A percentile compares a stretch with the other conserved stretches of the same genome.
These are phyloP conservation scores for Neoboletus magnificus DNA, from an alignment of 768 basidiomycete genomes.

Conservation along the genomic window DNA sequence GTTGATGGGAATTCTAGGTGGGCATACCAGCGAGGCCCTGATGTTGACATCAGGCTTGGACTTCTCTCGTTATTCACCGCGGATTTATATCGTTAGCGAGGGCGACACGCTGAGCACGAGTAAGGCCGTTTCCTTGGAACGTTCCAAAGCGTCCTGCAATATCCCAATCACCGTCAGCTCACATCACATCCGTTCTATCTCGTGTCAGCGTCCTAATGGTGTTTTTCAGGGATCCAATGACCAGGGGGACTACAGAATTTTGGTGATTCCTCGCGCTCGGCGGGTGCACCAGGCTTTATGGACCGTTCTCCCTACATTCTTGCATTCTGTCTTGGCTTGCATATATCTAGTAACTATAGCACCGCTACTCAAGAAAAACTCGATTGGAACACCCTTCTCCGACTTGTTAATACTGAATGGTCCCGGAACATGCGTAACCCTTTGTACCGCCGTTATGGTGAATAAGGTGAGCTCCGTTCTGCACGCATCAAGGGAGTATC, in stretches of 20 bases:
- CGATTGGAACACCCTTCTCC: conserved; percentile 39
- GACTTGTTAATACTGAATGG: conserved; percentile 90
- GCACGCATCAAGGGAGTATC: neutral
- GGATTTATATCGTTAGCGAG: conserved; percentile 79
- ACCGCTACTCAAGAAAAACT: conserved; percentile 39
- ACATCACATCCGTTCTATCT: neutral
- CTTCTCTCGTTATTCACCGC: conserved; percentile 66
- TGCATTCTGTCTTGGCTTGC: conserved; percentile 57
- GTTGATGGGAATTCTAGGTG: conserved; percentile 55
- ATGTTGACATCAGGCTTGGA: conserved; percentile 69
- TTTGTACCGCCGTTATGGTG: conserved; percentile 68
- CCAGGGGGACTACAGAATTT: conserved; percentile 41
- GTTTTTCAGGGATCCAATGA: conserved; percentile 3
- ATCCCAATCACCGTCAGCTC: conserved; percentile 15
- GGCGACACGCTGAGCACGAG: conserved; percentile 76
- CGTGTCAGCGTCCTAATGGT: conserved; percentile 9
- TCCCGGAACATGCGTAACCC: conserved; percentile 86
- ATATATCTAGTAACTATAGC: conserved; percentile 56
- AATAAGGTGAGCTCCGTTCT: conserved; percentile 55
- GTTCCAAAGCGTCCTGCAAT: conserved; percentile 12
- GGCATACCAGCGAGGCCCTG: conserved; percentile 89
- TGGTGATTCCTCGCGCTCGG: conserved; percentile 83
- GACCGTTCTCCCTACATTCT: conserved; percentile 64
- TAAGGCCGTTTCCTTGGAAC: conserved; percentile 69
- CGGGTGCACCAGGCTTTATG: conserved; percentile 77